These are phyloP conservation scores for Tetrastigma voinierianum DNA, from an alignment of 164 flowering plant species.

Conservation along the genomic window DNA sequence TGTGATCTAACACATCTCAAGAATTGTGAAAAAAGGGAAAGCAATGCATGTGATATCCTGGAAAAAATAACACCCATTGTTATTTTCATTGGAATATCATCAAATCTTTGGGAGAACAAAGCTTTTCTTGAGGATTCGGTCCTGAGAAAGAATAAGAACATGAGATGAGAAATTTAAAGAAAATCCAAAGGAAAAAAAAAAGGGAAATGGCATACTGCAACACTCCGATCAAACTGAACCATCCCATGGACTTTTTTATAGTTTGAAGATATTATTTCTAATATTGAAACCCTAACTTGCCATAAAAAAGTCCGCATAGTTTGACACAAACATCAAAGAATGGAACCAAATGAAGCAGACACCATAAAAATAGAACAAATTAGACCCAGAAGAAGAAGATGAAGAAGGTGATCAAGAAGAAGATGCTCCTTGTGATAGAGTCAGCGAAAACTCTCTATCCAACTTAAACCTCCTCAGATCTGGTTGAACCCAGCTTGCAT, in stretches of 20 bases:
- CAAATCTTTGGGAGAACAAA: no score
- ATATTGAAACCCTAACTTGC: background rate
- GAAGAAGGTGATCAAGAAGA: background rate
- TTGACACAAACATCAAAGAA: background rate
- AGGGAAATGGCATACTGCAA: background rate
- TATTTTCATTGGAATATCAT: no score
- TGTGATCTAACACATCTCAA: background rate
- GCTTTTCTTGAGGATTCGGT: no score
- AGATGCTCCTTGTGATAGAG: background rate
- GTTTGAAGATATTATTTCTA: no score
- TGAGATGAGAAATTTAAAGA: background rate
- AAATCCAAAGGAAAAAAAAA: no score
- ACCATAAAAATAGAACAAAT: background rate
- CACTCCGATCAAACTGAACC: no score
- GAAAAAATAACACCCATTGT: no score
- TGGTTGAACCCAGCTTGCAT: conserved; percentile 5
- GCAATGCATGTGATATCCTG: background rate
- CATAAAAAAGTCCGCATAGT: background rate
- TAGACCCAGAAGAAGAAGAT: background rate
- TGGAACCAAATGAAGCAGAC: conserved; percentile 2
- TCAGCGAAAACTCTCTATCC: background rate
- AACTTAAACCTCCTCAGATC: conserved; percentile 16
- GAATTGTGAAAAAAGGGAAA: background rate
- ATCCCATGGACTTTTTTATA: no score
- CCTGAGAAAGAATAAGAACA: no score